Conservation (phyloP, 2,329 filamentous ascomycete genomes). For the Sarocladiaceae sp. region DNA sequence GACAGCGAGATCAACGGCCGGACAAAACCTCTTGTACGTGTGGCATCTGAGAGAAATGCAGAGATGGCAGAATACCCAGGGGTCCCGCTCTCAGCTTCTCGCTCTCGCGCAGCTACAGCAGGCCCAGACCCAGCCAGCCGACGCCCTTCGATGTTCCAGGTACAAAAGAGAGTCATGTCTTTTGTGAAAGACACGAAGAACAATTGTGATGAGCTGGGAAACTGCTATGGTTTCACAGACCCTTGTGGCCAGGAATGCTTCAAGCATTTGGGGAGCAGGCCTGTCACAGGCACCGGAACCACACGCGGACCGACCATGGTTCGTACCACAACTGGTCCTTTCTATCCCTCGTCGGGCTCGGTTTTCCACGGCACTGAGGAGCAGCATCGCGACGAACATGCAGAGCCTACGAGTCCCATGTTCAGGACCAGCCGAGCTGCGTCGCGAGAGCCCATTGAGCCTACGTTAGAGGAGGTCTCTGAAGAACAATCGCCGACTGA, state of each 20-base stretch:
- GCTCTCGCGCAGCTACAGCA: constrained; percentile 21
- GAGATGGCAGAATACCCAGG: constrained; percentile 22
- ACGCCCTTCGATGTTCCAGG: constrained; percentile 49
- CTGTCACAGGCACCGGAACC: constrained; percentile 18
- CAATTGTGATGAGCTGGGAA: constrained; percentile 57
- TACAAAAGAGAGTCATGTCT: constrained; percentile 55
- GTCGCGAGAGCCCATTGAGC: constrained; percentile 30
- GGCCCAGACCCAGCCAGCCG: constrained; percentile 31
- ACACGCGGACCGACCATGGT: constrained; percentile 32
- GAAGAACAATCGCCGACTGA: constrained; percentile 10
- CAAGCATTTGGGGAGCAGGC: constrained; percentile 45
- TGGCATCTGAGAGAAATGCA: constrained; percentile 24
- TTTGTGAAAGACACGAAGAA: constrained; percentile 62
- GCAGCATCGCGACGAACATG: constrained; percentile 15
- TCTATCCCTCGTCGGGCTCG: constrained; percentile 21
- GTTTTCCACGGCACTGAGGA: constrained; percentile 21
- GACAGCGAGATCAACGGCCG: constrained; percentile 21
- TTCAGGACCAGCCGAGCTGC: constrained; percentile 33
- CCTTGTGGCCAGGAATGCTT: constrained; percentile 64
- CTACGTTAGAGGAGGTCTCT: background rate
- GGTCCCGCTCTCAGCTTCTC: constrained; percentile 16
- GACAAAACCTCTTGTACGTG: constrained; percentile 21
- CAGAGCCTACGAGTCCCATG: constrained; percentile 25
- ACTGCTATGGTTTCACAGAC: constrained; percentile 62
- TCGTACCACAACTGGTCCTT: constrained; percentile 36